Evolutionary conservation across 495 filamentous ascomycete genomes (phyloP), one percentile per base, ranked within the genome.

Genomic region (Penicillium salamii): DNA sequence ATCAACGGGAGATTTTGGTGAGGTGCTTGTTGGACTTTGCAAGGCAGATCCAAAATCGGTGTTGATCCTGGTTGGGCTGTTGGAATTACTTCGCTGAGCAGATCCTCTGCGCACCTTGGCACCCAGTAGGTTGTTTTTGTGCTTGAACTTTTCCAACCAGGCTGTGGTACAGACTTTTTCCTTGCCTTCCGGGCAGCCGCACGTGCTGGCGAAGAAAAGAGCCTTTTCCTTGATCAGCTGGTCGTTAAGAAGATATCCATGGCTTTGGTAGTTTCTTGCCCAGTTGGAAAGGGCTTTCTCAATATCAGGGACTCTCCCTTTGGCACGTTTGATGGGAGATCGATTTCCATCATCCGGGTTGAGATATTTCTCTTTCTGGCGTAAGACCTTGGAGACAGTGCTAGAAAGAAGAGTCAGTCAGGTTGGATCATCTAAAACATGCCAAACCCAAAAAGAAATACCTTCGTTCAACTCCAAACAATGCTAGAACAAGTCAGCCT

Each of bases 401-500:
- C 93, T 98, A 63, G 36, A 55, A n/a, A n/a, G 46, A 20, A 59
- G 35, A 26, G 8, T 4, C 8, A 26, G 55, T 67, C 57, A 66
- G 65, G 58, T 53, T 54, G 28, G 54, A 58, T 36, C 2, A 32
- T 32, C 29, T 7, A 12, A n/a, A 38, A 19, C 6, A 33, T n/a
- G n/a, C n/a, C n/a, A 7, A 28, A 6, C 15, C 6, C 3, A 23
- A 32, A n/a, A 23, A 34, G 14, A 17, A 14, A 36, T 87, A 98
- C 93, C 93, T 98, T 86, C 93, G 78, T 75, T 99, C 93, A 46
- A 99, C 93, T 18, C 93, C 92, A 75, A 99, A 99, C 65, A 92
- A 81, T 20, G 88, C 88, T 92, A 46, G 3, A 37, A 31, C 19
- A 41, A 24, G 65, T 72, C 46, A 68, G 60, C 28, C 50, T 31